Evolutionary conservation across 2,329 filamentous ascomycete genomes (phyloP).

Genomic region (Monosporascus sp.): DNA sequence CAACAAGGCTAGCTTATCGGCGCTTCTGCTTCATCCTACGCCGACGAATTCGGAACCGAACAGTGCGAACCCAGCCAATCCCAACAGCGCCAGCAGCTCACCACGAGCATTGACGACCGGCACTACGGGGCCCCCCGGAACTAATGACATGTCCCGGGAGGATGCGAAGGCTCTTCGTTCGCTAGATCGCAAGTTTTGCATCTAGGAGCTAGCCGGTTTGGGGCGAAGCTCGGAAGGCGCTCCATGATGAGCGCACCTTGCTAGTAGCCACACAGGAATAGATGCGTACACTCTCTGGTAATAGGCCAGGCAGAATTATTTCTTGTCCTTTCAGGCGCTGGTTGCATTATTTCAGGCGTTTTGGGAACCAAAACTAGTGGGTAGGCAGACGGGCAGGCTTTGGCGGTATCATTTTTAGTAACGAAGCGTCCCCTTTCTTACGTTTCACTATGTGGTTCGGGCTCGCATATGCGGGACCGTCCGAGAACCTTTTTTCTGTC

Average conservation of each 20-base stretch:
- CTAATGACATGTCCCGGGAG: conserved; percentile 38
- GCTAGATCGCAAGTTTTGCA: conserved; percentile 55
- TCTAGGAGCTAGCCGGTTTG: conserved; percentile 15
- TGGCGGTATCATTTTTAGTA: not conserved
- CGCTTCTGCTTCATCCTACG: conserved; percentile 46
- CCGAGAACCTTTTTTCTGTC: no score
- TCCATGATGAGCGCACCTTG: not conserved
- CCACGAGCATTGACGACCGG: conserved; percentile 34
- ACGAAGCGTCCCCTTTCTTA: not conserved
- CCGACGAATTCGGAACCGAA: conserved; percentile 41
- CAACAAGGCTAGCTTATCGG: conserved; percentile 44
- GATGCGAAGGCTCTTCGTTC: conserved; percentile 62
- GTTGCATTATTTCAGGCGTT: not conserved
- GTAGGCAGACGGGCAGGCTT: not conserved
- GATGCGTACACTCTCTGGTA: not conserved
- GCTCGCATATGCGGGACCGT: no score
- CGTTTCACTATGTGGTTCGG: not conserved
- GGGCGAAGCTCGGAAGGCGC: not conserved
- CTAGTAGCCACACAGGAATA: not conserved
- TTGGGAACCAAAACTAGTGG: not conserved
- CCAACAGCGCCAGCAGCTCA: conserved; percentile 43
- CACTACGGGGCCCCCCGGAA: not conserved
- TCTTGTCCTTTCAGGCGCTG: not conserved
- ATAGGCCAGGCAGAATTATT: not conserved
- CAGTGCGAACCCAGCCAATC: conserved; percentile 38